A percentile compares a stretch with the other conserved stretches of the same genome.
Evolutionary conservation across 2,329 filamentous ascomycete species (phyloP).

Genomic region (Claviceps sorghi): DNA sequence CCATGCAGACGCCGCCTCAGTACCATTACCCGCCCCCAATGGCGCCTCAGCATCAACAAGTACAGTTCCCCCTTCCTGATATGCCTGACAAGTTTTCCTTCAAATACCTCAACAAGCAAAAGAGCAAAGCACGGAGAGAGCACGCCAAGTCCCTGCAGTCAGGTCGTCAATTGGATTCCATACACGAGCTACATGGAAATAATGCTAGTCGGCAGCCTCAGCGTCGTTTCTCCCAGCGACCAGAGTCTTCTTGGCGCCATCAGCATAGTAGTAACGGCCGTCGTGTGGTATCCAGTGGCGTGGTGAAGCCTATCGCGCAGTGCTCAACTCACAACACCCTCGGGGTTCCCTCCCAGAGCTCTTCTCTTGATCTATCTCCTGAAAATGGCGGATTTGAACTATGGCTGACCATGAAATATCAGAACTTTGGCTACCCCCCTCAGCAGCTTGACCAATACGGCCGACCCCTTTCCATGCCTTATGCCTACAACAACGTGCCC

Average conservation of each 20-base stretch:
- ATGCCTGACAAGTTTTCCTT: constrained; percentile 20
- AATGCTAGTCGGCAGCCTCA: constrained; percentile 23
- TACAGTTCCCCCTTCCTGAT: constrained; percentile 33
- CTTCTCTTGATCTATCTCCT: constrained; percentile 47
- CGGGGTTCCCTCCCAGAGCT: constrained; percentile 7
- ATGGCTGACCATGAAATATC: constrained; percentile 54
- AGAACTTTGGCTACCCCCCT: constrained; percentile 46
- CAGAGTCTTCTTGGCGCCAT: constrained; percentile 21
- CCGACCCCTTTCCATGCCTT: constrained; percentile 24
- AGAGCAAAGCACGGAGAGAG: constrained; percentile 31
- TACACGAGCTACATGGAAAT: constrained; percentile 19
- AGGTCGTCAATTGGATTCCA: constrained; percentile 23
- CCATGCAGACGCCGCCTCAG: constrained; percentile 48
- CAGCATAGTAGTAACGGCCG: constrained; percentile 9
- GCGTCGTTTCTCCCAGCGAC: constrained; percentile 32
- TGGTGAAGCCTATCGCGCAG: constrained; percentile 1
- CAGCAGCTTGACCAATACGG: constrained; percentile 25
- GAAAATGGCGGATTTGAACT: constrained; percentile 57
- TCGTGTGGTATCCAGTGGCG: constrained; percentile 10
- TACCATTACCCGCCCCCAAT: constrained; percentile 47
- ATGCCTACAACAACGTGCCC: constrained; percentile 31
- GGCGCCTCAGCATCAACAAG: constrained; percentile 47
- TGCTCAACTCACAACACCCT: constrained; percentile 1
- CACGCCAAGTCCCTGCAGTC: constrained; percentile 30
- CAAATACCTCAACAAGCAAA: constrained; percentile 28